These are phyloP conservation scores for Monotropa hypopitys DNA, from an alignment of 179 eudicot genomes.

Conservation along the genomic window DNA sequence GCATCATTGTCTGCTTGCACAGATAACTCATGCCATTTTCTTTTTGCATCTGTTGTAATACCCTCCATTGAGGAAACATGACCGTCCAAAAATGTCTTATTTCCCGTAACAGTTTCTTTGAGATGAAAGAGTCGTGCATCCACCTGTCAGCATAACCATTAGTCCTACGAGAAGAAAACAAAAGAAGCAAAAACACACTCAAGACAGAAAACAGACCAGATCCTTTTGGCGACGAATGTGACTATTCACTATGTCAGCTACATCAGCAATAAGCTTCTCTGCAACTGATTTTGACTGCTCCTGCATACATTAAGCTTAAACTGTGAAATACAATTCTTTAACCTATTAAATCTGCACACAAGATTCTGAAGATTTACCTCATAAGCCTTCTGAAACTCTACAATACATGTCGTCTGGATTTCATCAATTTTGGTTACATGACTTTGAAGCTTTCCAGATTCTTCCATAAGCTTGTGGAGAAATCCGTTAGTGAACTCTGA, in stretches of 20 bases:
- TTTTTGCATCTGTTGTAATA: conserved; percentile 71
- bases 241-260: conserved; percentile 54
- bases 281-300: conserved; percentile 73
- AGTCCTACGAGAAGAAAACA: conserved; percentile 6
- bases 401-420: conserved; percentile 47
- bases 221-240: conserved; percentile 71
- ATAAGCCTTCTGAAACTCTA: conserved; percentile 65
- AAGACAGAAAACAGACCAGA: conserved; percentile 38
- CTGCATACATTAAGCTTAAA: conserved; percentile 23
- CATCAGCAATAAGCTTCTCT: conserved; percentile 78
- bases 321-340: conserved; percentile 4
- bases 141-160: conserved; percentile 35
- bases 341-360: background rate
- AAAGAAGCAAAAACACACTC: background rate
- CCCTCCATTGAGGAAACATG: conserved; percentile 60
- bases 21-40: conserved; percentile 84
- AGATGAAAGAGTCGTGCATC: conserved; percentile 50
- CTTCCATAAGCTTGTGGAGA: conserved; percentile 51
- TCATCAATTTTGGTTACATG: conserved; percentile 59
- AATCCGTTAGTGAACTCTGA: conserved; percentile 47
- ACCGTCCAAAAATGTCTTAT: conserved; percentile 59
- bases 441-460: conserved; percentile 43
- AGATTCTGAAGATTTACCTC: conserved; percentile 34
- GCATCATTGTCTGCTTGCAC: conserved; percentile 50
- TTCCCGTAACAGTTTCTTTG: conserved; percentile 42